Percentiles rank a stretch among this genome's conserved stretches.
Evolutionary conservation across 495 filamentous ascomycete genomes (phyloP).

Genomic region (Evansstolkia leycettana): DNA sequence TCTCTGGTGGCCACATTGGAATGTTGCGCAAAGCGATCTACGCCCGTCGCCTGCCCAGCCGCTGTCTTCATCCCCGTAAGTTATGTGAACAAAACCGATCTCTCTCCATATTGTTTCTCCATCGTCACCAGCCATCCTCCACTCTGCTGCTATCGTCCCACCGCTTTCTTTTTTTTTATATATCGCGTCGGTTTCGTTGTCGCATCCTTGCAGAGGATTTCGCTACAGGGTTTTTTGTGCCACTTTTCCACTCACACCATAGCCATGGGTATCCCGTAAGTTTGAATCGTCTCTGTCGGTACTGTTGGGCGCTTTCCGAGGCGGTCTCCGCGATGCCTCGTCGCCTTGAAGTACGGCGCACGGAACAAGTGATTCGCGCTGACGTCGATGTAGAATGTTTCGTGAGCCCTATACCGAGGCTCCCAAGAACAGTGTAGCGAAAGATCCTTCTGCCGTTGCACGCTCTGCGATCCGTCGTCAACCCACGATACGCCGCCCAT

Average conservation of each 20-base stretch:
- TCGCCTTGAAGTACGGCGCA: conserved; percentile 8
- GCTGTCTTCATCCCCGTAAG: no score
- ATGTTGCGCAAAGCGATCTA: no score
- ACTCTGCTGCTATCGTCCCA: conserved; percentile 10
- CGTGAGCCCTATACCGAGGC: conserved; percentile 40
- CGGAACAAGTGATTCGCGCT: conserved; percentile 7
- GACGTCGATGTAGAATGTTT: conserved; percentile 38
- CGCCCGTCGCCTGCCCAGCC: no score
- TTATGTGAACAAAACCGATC: no score
- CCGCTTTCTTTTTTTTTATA: conserved; percentile 2
- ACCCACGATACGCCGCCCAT: conserved; percentile 27
- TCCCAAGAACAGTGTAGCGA: conserved; percentile 40
- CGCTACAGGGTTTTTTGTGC: conserved; percentile 6
- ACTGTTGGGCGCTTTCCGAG: conserved; percentile 2
- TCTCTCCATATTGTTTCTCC: conserved; percentile 13
- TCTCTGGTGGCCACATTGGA: no score
- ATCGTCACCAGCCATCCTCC: conserved; percentile 8
- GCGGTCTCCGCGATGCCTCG: conserved; percentile 18
- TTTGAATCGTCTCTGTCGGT: conserved; percentile 13
- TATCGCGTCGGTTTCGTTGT: conserved; percentile 6
- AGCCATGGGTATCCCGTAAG: conserved; percentile 76
- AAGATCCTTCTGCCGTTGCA: conserved; percentile 43
- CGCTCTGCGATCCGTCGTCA: conserved; percentile 65
- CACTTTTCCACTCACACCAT: conserved; percentile 3
- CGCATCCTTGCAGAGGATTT: conserved; percentile 3